Evolutionary conservation across 2,329 filamentous ascomycete genomes (phyloP), one percentile per base, ranked within the genome.

Genomic region (Botrytis sinoallii): DNA sequence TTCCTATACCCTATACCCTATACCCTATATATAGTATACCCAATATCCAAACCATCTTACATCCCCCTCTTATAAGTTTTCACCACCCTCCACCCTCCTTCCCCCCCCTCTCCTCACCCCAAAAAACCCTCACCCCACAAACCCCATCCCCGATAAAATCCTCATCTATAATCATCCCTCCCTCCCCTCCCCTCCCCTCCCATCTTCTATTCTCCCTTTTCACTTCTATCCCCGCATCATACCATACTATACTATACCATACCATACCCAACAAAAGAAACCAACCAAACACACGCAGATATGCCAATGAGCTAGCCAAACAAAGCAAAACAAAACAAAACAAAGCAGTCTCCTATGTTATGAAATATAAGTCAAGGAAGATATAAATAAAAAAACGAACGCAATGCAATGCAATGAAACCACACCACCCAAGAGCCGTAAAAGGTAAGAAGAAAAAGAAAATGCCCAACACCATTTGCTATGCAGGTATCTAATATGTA

Each of bases 401-500:
- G 32, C 7, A 66, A 25, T 6, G 32, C 14, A 65, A 25, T 8
- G 35, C 20, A 52, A 18, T 8, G 35, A 14, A 52, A 52, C 44
- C 29, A 52, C 35, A 38, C 44, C 29, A 52, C 25, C 32, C 46
- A 55, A 46, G 8, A 40, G 46, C 35, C 44, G 38, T 40, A n/a
- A 42, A 42, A 63, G 18, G 14, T 8, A 22, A 67, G 22, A 40
- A 18, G 25, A 48, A 22, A 8, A 52, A 29, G 8, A 63, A 61
- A 40, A 42, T 8, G 32, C 44, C 46, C 65, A 68, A 57, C 48
- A 68, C 65, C 46, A 57, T 68, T 68, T 68, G 48, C 65, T 42
- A 68, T 68, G 48, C 35, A 68, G 48, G 65, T 68, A 68, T 68
- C 65, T 68, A 69, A 69, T 22, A 32, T 69, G 38, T 59, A 57